Base-by-base conservation (phyloP, 2,329 filamentous ascomycete genomes). In the Fusarium torulosum region DNA sequence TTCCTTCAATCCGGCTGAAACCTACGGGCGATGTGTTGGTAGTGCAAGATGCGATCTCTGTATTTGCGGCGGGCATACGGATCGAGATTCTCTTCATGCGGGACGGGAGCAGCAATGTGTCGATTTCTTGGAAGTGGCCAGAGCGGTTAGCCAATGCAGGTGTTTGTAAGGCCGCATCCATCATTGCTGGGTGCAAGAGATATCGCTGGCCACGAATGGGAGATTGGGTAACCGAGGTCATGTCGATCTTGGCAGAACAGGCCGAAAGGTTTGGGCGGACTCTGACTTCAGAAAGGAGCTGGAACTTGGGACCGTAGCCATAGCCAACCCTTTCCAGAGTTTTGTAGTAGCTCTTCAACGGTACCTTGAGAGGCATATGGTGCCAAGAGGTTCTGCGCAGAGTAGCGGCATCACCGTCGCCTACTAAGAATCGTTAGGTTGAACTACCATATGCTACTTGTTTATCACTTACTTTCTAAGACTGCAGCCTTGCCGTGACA, bases 291-390 rank as follows among this genome's bases (percentile, higher is more conserved):
- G 51, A 53, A 20, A 71, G 69, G 38, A 71, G 69, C 43, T 70
- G 69, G 43, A 71, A 71, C 21, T 70, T 71, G 49, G 69, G 69
- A 19, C 69, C 69, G 13, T 71, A 71, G 14, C 69, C 69, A 38
- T 71, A 71, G 19, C 69, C 69, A 43, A 72, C 69, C 25, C 69
- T 47, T 20, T 71, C 69, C 4, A 71, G 54, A 47, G 69, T 55
- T 29, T 66, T 72, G 54, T 71, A 71, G 35, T 71, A 71, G 49
- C 69, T 71, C 57, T 71, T 71, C 43, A 71, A 20, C 3, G 69
- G 69, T 21, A 71, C 59, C 19, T 58, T 33, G 10, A 71, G 69
- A 4, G 69, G 69, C 69, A 71, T 72, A 5, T 71, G 63, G 21
- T 66, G 47, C 69, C 69, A 71, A 6, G 69, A 71, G 21, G 69